Conservation (phyloP, 202 grass and related monocot genomes). For the Eragrostis tef region DNA sequence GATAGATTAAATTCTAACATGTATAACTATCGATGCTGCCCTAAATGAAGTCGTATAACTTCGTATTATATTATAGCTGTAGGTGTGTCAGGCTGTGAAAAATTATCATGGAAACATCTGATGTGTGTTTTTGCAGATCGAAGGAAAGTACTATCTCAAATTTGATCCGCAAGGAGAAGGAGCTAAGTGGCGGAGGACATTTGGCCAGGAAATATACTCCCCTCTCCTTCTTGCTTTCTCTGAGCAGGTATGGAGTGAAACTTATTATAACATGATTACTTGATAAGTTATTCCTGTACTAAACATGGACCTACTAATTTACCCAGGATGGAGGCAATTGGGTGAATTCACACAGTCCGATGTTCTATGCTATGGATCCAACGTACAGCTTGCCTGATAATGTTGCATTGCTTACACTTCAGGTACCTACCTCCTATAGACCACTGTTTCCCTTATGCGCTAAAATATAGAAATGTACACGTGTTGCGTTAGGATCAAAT, state of each 20-base stretch:
- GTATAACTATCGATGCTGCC: too few relatives aligned
- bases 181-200: slow-evolving; percentile 80
- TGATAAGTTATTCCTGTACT: slow-evolving; percentile 26
- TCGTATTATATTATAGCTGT: slow-evolving; percentile 10
- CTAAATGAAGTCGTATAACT: too few relatives aligned
- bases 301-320: slow-evolving; percentile 40
- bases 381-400: slow-evolving; percentile 93
- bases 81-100: slow-evolving; percentile 9
- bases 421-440: slow-evolving; percentile 53
- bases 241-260: slow-evolving; percentile 63
- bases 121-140: slow-evolving; percentile 51
- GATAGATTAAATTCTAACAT: too few relatives aligned
- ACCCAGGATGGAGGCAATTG: slow-evolving; percentile 81
- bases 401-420: slow-evolving; percentile 86
- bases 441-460: not conserved
- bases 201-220: slow-evolving; percentile 97
- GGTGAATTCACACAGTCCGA: slow-evolving; percentile 70
- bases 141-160: slow-evolving; percentile 93
- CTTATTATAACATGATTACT: slow-evolving; percentile 41
- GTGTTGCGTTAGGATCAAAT: not conserved
- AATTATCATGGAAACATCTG: slow-evolving; percentile 3
- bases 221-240: slow-evolving; percentile 94
- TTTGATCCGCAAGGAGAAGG: slow-evolving; percentile 85
- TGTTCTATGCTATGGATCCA: slow-evolving; percentile 82
- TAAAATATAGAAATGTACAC: slow-evolving; percentile 4